Base-by-base conservation (phyloP, 306 rosid genomes). In the Amphicarpaea edgeworthii region DNA sequence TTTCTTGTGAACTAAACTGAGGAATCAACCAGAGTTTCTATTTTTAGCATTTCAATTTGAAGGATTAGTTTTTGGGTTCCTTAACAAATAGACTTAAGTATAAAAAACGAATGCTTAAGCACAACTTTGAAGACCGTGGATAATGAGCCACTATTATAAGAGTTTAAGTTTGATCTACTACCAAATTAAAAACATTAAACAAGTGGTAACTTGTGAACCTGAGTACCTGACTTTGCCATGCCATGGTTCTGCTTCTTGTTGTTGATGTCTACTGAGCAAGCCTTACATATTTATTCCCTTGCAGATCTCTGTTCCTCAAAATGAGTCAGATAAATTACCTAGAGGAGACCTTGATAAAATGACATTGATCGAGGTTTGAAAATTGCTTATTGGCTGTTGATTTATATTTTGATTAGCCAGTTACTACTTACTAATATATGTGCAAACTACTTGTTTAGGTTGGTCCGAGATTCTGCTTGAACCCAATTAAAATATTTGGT, bases 381-480 rank as follows among this genome's bases (percentile, higher is more conserved):
- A 30, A 30, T 30, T 30, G 37, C 6, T 30, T 30, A 30, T 30
- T 30, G 37, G 37, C 37, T 30, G 5, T 30, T 30, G 37, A 30
- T 30, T 30, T 30, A 30, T 30, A 30, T 30, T 30, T 30, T 30
- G 37, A 30, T 30, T 3, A 3, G 5, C 5, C 37, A 30, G 5
- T 30, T 30, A 1, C 37, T 30, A 30, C n/a, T n/a, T n/a, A 30
- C 6, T 30, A 30, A 30, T 7, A 6, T 30, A 7, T 30, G 37
- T 30, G 37, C 37, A 30, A 30, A 30, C 37, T 30, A 30, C 37
- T 30, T 30, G 37, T 30, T 30, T 30, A 30, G 37, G 37, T 30
- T 30, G 98, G 97, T 70, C 98, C 97, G 6, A 85, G 98, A 50
- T 94, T 95, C 75, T 95, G 99, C 81, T 84, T 95, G 87, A 95